phyloP scores from a whole-genome alignment of 345 rosid genomes.

The Populus tremula region DNA sequence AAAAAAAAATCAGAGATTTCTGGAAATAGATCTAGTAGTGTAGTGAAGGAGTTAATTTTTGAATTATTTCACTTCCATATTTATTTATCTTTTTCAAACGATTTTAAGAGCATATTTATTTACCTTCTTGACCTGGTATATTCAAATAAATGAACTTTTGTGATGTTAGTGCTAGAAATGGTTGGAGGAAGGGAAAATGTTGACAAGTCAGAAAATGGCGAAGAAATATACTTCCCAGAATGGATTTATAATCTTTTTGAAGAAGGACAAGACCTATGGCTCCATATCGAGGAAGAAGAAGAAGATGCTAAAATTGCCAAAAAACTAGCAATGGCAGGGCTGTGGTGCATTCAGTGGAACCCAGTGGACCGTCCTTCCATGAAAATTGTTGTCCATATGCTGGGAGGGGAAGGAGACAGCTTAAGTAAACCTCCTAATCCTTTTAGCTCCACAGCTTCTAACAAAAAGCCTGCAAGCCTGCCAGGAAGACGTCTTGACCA shows the following conservation, averaged over 20 bases:
- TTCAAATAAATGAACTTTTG: not conserved
- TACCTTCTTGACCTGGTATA: no score
- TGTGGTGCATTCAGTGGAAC: constrained; percentile 13
- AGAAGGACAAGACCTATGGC: constrained; percentile 1
- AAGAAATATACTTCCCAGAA: constrained; percentile 2
- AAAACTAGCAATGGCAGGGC: constrained; percentile 2
- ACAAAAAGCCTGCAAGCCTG: not conserved
- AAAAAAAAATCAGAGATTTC: no score
- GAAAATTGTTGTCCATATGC: constrained; percentile 6
- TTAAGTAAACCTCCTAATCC: constrained; percentile 5
- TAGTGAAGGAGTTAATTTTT: no score
- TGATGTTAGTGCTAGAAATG: constrained; percentile 6
- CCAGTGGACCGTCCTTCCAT: constrained; percentile 13
- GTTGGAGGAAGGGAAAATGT: constrained; percentile 7
- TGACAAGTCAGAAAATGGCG: not conserved
- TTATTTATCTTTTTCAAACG: no score
- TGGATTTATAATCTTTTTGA: constrained; percentile 12
- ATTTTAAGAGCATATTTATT: no score
- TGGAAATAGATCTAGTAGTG: no score
- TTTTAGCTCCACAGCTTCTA: not conserved
- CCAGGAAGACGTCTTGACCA: not conserved
- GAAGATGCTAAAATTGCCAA: not conserved
- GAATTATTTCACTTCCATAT: no score
- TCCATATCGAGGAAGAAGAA: not conserved
- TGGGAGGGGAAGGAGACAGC: constrained; percentile 14